Evolutionary conservation across 2,329 filamentous ascomycete genomes (phyloP).

Genomic region (Xylariomycetidae sp.): DNA sequence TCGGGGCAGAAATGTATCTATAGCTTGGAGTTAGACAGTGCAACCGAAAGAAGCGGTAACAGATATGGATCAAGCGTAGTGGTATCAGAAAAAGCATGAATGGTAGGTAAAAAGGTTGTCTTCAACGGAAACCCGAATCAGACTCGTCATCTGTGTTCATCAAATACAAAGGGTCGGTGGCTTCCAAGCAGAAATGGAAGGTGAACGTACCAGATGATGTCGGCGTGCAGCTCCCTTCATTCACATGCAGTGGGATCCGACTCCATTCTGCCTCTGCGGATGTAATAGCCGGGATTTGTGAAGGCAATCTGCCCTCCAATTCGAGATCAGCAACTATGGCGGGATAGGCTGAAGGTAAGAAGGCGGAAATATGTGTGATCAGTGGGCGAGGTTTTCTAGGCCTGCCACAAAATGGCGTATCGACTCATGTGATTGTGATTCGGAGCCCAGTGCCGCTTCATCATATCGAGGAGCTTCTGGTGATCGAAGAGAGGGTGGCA

Average conservation of each 20-base stretch:
- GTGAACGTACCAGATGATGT: too few relatives aligned
- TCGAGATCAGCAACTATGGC: too few relatives aligned
- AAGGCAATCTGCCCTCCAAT: too few relatives aligned
- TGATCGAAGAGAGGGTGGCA: constrained; percentile 22
- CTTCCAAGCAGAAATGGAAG: not conserved
- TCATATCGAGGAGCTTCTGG: constrained; percentile 47
- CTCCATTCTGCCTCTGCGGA: too few relatives aligned
- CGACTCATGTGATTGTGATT: constrained; percentile 64
- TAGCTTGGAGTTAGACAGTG: not conserved
- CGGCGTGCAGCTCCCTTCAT: too few relatives aligned
- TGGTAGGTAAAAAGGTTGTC: constrained; percentile 52
- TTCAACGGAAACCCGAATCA: constrained; percentile 57
- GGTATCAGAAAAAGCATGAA: constrained; percentile 44
- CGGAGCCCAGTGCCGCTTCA: constrained; percentile 98
- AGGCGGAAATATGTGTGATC: constrained; percentile 38
- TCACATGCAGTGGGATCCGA: too few relatives aligned
- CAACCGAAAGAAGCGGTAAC: not conserved
- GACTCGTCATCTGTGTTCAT: constrained; percentile 59
- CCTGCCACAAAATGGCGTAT: constrained; percentile 92
- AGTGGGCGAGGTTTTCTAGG: constrained; percentile 99
- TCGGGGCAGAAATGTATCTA: too few relatives aligned
- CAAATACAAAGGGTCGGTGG: constrained; percentile 30
- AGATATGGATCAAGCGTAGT: constrained; percentile 4
- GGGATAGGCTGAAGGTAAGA: not conserved
- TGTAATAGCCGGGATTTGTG: too few relatives aligned